phyloP scores from a whole-genome alignment of 331 rosid genomes.

The Saraca asoca region DNA sequence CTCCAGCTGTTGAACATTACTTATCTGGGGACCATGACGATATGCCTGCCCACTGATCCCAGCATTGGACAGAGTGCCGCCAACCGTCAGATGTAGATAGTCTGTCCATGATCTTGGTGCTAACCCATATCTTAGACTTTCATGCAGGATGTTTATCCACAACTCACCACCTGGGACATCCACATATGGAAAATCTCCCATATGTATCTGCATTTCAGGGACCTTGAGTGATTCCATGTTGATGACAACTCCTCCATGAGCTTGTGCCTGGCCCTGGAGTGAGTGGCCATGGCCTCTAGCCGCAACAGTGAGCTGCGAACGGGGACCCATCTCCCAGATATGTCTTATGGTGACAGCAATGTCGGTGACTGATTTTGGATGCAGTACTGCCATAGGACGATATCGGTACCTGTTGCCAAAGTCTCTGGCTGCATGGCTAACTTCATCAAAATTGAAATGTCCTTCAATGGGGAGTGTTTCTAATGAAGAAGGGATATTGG shows the following conservation, averaged over 20 bases:
- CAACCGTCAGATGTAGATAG: conserved; percentile 88
- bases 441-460: conserved; percentile 64
- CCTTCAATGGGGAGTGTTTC: conserved; percentile 72
- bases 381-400: conserved; percentile 66
- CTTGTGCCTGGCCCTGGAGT: conserved; percentile 89
- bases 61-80: conserved; percentile 93
- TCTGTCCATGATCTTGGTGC: conserved; percentile 99
- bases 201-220: conserved; percentile 55
- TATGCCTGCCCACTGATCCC: conserved; percentile 98
- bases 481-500: conserved; percentile 54
- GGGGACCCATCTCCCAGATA: conserved; percentile 74
- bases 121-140: conserved; percentile 74
- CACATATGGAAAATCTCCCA: conserved; percentile 61
- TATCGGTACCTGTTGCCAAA: conserved; percentile 79
- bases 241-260: conserved; percentile 80
- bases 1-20: conserved; percentile 92
- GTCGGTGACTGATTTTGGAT: conserved; percentile 81
- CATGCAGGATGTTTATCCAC: conserved; percentile 89
- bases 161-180: conserved; percentile 91
- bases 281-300: conserved; percentile 99
- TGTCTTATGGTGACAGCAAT: conserved; percentile 67
- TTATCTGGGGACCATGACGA: conserved; percentile 95
- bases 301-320: conserved; percentile 73
- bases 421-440: conserved; percentile 68
- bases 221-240: conserved; percentile 73